A percentile compares a stretch with the other conserved stretches of the same genome.
phyloP scores from a whole-genome alignment of 2,329 filamentous ascomycete genomes.

The Colletotrichum brevisporum region DNA sequence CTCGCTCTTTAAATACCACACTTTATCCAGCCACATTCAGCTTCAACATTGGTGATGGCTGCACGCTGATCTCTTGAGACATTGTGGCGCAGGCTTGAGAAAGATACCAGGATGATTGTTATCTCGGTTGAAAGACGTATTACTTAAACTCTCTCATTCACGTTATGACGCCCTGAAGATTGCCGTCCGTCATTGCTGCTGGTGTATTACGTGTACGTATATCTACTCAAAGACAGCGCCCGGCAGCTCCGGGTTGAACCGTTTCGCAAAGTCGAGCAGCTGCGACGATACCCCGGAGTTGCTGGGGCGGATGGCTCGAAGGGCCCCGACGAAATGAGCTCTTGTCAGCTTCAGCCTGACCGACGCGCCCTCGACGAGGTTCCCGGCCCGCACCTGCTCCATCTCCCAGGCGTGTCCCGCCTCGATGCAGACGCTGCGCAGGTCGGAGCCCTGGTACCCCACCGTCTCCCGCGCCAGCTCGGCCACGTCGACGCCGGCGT shows the following conservation, averaged over 20 bases:
- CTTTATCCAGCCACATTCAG: neutral
- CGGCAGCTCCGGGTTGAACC: neutral
- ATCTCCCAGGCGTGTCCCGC: neutral
- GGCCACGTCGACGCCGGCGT: neutral
- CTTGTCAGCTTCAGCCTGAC: neutral
- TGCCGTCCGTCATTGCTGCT: too few relatives aligned
- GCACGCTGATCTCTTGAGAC: neutral
- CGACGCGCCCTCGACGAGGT: neutral
- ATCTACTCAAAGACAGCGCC: neutral
- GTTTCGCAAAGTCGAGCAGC: neutral
- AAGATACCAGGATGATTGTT: too few relatives aligned
- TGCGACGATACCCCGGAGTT: neutral
- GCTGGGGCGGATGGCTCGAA: neutral
- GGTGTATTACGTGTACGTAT: too few relatives aligned
- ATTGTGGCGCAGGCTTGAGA: too few relatives aligned
- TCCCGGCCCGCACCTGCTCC: neutral
- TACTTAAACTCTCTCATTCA: too few relatives aligned
- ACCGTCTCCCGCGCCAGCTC: neutral
- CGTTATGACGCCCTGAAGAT: too few relatives aligned
- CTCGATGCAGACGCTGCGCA: neutral
- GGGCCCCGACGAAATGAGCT: neutral
- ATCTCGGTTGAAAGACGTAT: too few relatives aligned
- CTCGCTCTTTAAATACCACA: neutral
- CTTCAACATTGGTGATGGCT: too few relatives aligned
- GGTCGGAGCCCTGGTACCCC: slow-evolving; percentile 9